Evolutionary conservation across 257 asterid species (phyloP).

Genomic region (Linaria vulgaris): DNA sequence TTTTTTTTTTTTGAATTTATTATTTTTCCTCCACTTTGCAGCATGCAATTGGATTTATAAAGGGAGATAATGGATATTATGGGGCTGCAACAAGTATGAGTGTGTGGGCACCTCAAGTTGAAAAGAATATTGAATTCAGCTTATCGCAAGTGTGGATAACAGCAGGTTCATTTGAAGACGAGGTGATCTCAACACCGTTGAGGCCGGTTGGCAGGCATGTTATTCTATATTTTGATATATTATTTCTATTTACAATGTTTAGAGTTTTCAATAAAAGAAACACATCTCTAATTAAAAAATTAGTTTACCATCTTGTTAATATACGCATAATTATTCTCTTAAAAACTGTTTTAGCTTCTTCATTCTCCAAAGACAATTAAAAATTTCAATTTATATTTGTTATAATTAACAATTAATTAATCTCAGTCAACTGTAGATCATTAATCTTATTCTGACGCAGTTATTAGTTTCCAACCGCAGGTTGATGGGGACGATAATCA

Average conservation of each 20-base stretch:
- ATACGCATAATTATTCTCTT: too few relatives aligned
- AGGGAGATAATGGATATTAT: slow-evolving; percentile 65
- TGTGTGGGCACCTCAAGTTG: slow-evolving; percentile 84
- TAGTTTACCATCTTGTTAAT: neutral
- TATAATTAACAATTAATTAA: too few relatives aligned
- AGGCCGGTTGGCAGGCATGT: slow-evolving; percentile 98
- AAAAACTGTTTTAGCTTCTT: too few relatives aligned
- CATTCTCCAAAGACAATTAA: too few relatives aligned
- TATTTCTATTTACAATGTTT: too few relatives aligned
- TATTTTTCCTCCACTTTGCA: slow-evolving; percentile 31
- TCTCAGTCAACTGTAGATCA: too few relatives aligned
- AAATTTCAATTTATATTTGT: too few relatives aligned
- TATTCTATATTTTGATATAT: too few relatives aligned
- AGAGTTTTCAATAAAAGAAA: too few relatives aligned
- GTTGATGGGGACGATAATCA: slow-evolving; percentile 81
- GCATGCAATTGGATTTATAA: slow-evolving; percentile 95
- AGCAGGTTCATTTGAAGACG: slow-evolving; percentile 78
- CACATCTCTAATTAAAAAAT: too few relatives aligned
- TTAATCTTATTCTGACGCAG: too few relatives aligned
- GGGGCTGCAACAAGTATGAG: slow-evolving; percentile 89
- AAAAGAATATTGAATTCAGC: slow-evolving; percentile 74
- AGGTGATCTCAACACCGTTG: slow-evolving; percentile 91
- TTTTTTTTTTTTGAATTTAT: neutral
- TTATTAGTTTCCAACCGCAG: too few relatives aligned
- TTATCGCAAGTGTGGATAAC: slow-evolving; percentile 87